These are phyloP conservation scores for Saitozyma podzolica DNA, from an alignment of 768 basidiomycete species.

Conservation along the genomic window DNA sequence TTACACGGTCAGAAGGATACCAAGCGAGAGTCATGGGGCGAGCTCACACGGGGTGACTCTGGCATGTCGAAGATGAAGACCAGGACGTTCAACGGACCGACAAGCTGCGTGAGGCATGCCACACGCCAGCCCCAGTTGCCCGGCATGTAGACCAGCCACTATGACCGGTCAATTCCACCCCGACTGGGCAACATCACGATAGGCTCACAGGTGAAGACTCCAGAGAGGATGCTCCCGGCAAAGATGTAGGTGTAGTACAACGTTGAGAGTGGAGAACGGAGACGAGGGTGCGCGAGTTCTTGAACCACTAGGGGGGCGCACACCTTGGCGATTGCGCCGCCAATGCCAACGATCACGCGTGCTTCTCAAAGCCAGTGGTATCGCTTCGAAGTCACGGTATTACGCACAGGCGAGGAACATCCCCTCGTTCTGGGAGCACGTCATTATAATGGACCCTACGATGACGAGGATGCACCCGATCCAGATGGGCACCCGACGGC, in stretches of 20 bases:
- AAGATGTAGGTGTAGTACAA: slow-evolving; percentile 5
- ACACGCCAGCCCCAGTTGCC: slow-evolving; percentile 18
- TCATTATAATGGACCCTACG: not conserved
- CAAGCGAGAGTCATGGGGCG: not conserved
- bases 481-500: slow-evolving; percentile 5
- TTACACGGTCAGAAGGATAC: not conserved
- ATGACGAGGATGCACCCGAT: not conserved
- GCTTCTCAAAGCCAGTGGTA: no score
- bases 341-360: slow-evolving; percentile 1
- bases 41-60: slow-evolving; percentile 16
- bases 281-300: slow-evolving; percentile 6
- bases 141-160: slow-evolving; percentile 10
- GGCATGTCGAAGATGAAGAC: slow-evolving; percentile 6
- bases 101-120: slow-evolving; percentile 7
- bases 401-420: slow-evolving; percentile 3
- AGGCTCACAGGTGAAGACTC: not conserved
- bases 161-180: no score
- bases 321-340: not conserved
- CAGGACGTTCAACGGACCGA: slow-evolving; percentile 4
- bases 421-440: not conserved
- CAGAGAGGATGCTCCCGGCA: slow-evolving; percentile 7
- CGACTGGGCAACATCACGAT: not conserved
- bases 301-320: not conserved
- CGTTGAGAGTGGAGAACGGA: not conserved
- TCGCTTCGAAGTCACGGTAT: not conserved